phyloP scores from a whole-genome alignment of 345 rosid genomes.

The Rhizophora apiculata region DNA sequence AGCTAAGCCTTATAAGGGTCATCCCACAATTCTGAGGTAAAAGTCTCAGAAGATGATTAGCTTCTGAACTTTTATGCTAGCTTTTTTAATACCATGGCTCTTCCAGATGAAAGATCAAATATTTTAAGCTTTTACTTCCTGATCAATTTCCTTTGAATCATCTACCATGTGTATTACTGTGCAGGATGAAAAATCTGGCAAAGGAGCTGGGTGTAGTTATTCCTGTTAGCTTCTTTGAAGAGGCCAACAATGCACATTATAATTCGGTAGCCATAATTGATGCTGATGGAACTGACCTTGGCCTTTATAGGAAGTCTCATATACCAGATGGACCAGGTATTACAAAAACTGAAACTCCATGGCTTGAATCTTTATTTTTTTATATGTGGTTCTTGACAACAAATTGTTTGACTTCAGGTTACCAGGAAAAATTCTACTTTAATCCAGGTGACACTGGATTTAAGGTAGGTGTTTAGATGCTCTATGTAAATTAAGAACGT shows the following conservation, averaged over 20 bases:
- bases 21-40: constrained; percentile 83
- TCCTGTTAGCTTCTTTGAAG: constrained; percentile 96
- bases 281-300: constrained; percentile 91
- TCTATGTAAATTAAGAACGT: not conserved
- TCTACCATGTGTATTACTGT: not conserved
- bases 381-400: constrained; percentile 8
- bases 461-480: constrained; percentile 50
- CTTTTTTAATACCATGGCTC: not conserved
- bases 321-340: constrained; percentile 99
- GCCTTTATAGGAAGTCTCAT: constrained; percentile 93
- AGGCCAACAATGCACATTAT: constrained; percentile 90
- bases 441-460: constrained; percentile 97
- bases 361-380: constrained; percentile 14
- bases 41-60: not conserved
- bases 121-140: constrained; percentile 1
- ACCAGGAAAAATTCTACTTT: constrained; percentile 97
- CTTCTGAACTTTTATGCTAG: not conserved
- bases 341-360: constrained; percentile 12
- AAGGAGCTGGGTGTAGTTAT: constrained; percentile 82
- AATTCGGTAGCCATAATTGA: constrained; percentile 85
- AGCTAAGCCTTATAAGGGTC: constrained; percentile 79
- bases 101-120: not conserved
- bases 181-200: constrained; percentile 86
- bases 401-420: constrained; percentile 43
- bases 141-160: constrained; percentile 8